A percentile compares a stretch with the other conserved stretches of the same genome.
phyloP scores from a whole-genome alignment of 345 rosid genomes.

The Balakata baccata region DNA sequence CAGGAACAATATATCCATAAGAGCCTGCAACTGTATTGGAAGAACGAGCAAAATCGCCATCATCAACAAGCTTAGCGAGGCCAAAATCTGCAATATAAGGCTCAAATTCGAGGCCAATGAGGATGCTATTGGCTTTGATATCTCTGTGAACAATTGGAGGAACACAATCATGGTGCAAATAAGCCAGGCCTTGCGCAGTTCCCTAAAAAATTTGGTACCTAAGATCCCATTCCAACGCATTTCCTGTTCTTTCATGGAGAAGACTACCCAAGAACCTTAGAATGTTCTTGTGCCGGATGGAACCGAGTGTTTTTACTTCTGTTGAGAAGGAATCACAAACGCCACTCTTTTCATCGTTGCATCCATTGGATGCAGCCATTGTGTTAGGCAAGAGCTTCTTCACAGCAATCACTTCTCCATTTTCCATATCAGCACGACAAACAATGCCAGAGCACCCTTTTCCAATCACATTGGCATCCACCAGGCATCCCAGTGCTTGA shows the following conservation, averaged over 20 bases:
- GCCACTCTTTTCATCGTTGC: slow-evolving; percentile 44
- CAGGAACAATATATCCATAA: slow-evolving; percentile 95
- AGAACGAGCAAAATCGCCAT: slow-evolving; percentile 73
- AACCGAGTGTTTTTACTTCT: slow-evolving; percentile 83
- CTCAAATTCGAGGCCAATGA: slow-evolving; percentile 82
- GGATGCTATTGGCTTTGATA: slow-evolving; percentile 89
- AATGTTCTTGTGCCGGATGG: slow-evolving; percentile 92
- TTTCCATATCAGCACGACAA: slow-evolving; percentile 82
- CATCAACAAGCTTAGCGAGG: slow-evolving; percentile 91
- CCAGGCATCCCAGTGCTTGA: slow-evolving; percentile 69
- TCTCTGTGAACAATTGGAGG: slow-evolving; percentile 95
- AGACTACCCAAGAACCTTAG: slow-evolving; percentile 82
- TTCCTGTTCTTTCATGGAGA: slow-evolving; percentile 74
- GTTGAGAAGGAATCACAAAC: slow-evolving; percentile 94
- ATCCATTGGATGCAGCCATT: slow-evolving; percentile 38
- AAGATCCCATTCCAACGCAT: slow-evolving; percentile 78
- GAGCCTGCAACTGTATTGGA: slow-evolving; percentile 93
- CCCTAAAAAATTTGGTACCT: slow-evolving; percentile 82
- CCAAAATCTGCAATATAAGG: slow-evolving; percentile 98
- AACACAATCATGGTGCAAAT: slow-evolving; percentile 91
- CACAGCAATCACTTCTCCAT: slow-evolving; percentile 84
- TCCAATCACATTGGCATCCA: slow-evolving; percentile 80
- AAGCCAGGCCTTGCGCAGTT: slow-evolving; percentile 88
- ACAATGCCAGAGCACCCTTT: slow-evolving; percentile 92
- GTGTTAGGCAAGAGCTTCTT: slow-evolving; percentile 89